phyloP scores from a whole-genome alignment of 805 yeast species.

The Kluyveromyces dobzhanskii region DNA sequence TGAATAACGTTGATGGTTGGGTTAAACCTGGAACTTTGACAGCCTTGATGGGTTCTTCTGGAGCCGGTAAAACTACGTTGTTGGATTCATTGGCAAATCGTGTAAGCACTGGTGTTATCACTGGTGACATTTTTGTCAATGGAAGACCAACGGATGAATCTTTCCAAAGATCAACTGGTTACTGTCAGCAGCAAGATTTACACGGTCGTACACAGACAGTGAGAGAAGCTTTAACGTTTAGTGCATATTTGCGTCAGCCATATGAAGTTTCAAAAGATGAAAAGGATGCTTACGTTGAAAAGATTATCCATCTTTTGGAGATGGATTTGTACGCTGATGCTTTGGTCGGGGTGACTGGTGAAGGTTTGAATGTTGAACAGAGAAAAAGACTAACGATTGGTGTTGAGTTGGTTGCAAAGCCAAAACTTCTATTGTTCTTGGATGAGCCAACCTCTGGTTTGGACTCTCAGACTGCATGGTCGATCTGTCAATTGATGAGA shows the following conservation, averaged over 20 bases:
- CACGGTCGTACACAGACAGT: constrained; percentile 57
- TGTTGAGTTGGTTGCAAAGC: constrained; percentile 57
- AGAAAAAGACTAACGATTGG: constrained; percentile 54
- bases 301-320: constrained; percentile 50
- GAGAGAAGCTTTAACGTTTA: constrained; percentile 57
- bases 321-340: constrained; percentile 62
- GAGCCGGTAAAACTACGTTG: constrained; percentile 71
- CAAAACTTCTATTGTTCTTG: constrained; percentile 45
- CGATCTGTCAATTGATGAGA: constrained; percentile 49
- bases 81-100: constrained; percentile 59
- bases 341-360: constrained; percentile 59
- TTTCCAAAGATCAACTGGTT: constrained; percentile 52
- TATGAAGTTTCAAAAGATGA: constrained; percentile 38
- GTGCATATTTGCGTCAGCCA: constrained; percentile 60
- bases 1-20: constrained; percentile 62
- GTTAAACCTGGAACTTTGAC: constrained; percentile 71
- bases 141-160: constrained; percentile 46
- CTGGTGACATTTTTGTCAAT: constrained; percentile 53
- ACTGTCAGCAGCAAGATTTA: constrained; percentile 67
- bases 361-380: constrained; percentile 54
- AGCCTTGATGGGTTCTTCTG: constrained; percentile 66
- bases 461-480: constrained; percentile 52
- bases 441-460: constrained; percentile 64
- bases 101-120: constrained; percentile 47
- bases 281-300: constrained; percentile 54